Base-by-base conservation (phyloP, 805 yeast genomes). In the Metschnikowia gelsemii region DNA sequence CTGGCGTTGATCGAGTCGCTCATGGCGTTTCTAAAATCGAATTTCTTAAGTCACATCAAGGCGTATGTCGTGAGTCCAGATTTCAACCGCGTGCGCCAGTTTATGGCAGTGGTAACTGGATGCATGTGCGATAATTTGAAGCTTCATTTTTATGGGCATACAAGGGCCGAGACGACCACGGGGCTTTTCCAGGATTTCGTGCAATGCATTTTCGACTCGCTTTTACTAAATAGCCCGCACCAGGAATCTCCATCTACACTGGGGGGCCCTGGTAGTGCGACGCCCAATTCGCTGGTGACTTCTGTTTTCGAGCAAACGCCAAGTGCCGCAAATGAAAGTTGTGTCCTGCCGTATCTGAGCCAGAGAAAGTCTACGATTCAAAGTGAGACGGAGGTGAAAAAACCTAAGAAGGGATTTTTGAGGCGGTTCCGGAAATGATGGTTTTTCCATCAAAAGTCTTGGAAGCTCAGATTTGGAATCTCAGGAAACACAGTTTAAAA, bases 71-170 rank as follows among this genome's bases (percentile, higher is more conserved):
- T 33, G 18, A 24, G 27, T 9, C 35, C 35, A 23, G 35, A 39
- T 22, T 4, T 28, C 14, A 36, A 17, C 7, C 35, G 14, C 11
- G 33, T 45, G 39, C 47, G 45, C 23, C 42, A 36, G 25, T 34
- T 45, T 12, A 13, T 47, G 37, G 13, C 20, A 19, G 33, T 36
- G 32, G 34, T 45, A 40, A 25, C 32, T 9, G 32, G 30, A 5
- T 16, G 38, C 18, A 36, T 47, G 36, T 35, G 49, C 18, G 45
- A 47, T 24, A 47, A 47, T 32, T 30, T 47, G 24, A 35, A 38
- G 21, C 38, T 47, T 28, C 44, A 36, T 9, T 47, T 36, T 35
- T 42, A 47, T 39, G 51, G 49, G 23, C 32, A 38, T 27, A 19
- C 28, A 18, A 22, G 27, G 22, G 40, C 26, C 30, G 48, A 48